A percentile compares a stretch with the other conserved stretches of the same genome.
Evolutionary conservation across 768 basidiomycete genomes (phyloP).

Genomic region (Lyophyllum shimeji): DNA sequence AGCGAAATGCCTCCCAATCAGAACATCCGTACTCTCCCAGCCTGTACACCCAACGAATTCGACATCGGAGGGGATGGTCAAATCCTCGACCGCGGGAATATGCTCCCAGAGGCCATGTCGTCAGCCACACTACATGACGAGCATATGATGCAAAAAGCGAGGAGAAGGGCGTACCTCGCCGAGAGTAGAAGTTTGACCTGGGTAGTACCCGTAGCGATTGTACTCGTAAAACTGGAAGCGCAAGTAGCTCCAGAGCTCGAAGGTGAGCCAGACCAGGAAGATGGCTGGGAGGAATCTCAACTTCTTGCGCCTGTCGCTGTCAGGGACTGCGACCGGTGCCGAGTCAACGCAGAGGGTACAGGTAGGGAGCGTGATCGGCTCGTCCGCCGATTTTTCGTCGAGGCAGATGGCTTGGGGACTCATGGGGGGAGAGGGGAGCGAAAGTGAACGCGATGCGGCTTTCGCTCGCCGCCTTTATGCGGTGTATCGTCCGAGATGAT

Average conservation of each 20-base stretch:
- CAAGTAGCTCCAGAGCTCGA: background rate
- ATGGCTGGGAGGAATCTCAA: background rate
- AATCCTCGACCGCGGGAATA: background rate
- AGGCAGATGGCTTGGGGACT: slow-evolving; percentile 5
- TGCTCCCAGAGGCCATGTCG: background rate
- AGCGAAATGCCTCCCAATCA: background rate
- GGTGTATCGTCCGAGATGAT: no score
- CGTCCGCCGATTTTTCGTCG: slow-evolving; percentile 7
- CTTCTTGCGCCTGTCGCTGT: background rate
- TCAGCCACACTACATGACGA: background rate
- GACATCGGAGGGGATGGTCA: slow-evolving; percentile 19
- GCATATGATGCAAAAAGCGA: no score
- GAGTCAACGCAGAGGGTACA: background rate
- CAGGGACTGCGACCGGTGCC: background rate
- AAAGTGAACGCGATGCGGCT: no score
- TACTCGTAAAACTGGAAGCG: no score
- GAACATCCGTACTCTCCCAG: slow-evolving; percentile 4
- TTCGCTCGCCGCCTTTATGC: no score
- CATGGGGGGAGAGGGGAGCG: no score
- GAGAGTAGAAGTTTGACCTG: no score
- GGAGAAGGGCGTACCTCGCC: no score
- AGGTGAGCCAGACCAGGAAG: background rate
- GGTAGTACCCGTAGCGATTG: no score
- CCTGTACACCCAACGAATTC: slow-evolving; percentile 16
- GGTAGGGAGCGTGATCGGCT: background rate